Conservation (phyloP, 2,329 filamentous ascomycete species). For the Diplodia intermedia region DNA sequence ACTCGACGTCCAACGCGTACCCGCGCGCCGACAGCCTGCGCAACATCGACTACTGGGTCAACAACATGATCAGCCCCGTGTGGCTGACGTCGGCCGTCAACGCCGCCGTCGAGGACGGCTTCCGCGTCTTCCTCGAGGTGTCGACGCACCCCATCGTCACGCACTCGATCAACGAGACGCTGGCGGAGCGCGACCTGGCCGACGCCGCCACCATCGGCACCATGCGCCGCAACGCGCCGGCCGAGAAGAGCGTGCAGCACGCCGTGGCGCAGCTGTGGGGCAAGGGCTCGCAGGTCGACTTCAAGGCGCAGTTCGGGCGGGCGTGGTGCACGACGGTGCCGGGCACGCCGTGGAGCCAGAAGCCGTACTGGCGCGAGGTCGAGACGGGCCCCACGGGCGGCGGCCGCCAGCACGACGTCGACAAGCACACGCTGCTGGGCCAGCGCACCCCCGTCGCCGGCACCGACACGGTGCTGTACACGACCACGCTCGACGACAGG, state of each 20-base stretch:
- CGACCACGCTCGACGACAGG: conserved; percentile 47
- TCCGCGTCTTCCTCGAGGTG: conserved; percentile 51
- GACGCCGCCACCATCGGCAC: conserved; percentile 45
- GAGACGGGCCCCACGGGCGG: conserved; percentile 24
- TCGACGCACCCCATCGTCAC: conserved; percentile 53
- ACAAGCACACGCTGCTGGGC: conserved; percentile 48
- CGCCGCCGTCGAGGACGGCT: conserved; percentile 49
- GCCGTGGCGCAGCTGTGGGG: conserved; percentile 43
- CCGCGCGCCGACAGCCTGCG: conserved; percentile 39
- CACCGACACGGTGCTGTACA: conserved; percentile 37
- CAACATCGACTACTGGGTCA: conserved; percentile 48
- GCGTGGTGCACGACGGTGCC: conserved; percentile 34
- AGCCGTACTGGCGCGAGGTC: conserved; percentile 36
- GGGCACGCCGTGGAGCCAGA: conserved; percentile 41
- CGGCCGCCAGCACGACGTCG: conserved; percentile 42
- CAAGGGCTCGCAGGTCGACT: conserved; percentile 44
- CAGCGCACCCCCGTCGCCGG: conserved; percentile 41
- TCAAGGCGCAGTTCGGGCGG: conserved; percentile 24
- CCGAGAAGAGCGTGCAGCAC: conserved; percentile 41
- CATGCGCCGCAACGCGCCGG: conserved; percentile 41
- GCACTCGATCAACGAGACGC: conserved; percentile 52
- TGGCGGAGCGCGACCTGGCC: conserved; percentile 44
- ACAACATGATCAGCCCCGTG: conserved; percentile 52
- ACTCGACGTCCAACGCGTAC: conserved; percentile 46
- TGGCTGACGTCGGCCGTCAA: conserved; percentile 47